A percentile compares a stretch with the other conserved stretches of the same genome.
Conservation (phyloP, 768 basidiomycete genomes). For the Suillus plorans region DNA sequence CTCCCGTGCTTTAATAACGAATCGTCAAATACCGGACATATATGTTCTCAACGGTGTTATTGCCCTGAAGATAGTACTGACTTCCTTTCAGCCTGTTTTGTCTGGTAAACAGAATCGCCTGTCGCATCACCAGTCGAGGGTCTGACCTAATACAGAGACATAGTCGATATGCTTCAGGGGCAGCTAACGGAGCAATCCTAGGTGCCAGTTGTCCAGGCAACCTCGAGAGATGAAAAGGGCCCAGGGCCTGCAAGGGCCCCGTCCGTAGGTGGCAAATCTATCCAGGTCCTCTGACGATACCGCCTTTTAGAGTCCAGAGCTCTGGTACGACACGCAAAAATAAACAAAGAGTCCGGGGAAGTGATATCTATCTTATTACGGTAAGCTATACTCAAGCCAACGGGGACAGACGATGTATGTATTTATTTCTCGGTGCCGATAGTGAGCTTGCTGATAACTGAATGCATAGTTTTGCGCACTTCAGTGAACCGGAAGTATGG, state of each 20-base stretch:
- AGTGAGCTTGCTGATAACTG: not conserved
- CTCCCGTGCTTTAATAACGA: not conserved
- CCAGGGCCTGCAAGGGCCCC: not conserved
- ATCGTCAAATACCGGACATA: not conserved
- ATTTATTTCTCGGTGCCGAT: conserved; percentile 3
- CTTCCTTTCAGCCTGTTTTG: not conserved
- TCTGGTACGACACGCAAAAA: not conserved
- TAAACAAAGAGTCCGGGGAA: not conserved
- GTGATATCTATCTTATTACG: not conserved
- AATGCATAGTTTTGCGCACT: not conserved
- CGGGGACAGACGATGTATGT: not conserved
- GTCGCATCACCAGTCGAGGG: not conserved
- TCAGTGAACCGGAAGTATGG: not conserved
- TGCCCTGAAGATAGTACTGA: not conserved
- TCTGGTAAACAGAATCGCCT: not conserved
- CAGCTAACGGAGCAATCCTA: not conserved
- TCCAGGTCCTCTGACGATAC: not conserved
- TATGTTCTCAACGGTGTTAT: not conserved
- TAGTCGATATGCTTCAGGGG: not conserved
- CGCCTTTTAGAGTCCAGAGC: not conserved
- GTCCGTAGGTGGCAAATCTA: not conserved
- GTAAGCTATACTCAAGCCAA: not conserved
- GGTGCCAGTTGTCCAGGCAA: not conserved
- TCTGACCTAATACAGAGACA: not conserved
- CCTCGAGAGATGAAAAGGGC: not conserved